A percentile compares a stretch with the other conserved stretches of the same genome.
Conservation (phyloP, 176 grass and related monocot species). For the Puccinellia tenuiflora region DNA sequence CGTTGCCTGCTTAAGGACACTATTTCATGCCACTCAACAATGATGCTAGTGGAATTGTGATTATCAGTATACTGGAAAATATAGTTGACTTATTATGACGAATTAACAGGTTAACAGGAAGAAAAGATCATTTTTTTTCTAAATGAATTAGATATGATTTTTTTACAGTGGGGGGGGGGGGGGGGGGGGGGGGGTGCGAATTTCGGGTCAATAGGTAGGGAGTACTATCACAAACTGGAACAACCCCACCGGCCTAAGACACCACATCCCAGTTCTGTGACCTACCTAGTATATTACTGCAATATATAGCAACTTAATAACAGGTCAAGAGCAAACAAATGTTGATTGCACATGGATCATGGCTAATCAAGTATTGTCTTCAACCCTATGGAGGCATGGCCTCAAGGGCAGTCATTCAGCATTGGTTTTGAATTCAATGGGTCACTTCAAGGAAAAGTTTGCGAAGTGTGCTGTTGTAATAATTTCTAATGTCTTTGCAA, state of each 20-base stretch:
- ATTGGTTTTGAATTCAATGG: not conserved
- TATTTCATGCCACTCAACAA: not conserved
- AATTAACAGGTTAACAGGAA: not conserved
- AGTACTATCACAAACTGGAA: not conserved
- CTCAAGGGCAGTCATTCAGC: not conserved
- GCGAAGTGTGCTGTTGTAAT: not conserved
- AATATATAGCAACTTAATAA: not conserved
- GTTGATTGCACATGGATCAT: not conserved
- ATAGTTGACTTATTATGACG: not conserved
- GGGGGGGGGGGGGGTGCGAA: not conserved
- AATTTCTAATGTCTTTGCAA: not conserved
- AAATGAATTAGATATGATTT: not conserved
- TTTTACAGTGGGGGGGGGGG: too few relatives aligned
- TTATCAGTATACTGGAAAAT: not conserved
- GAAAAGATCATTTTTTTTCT: not conserved
- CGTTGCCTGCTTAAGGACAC: not conserved
- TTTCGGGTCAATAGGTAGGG: not conserved
- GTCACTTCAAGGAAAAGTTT: not conserved
- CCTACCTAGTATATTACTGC: not conserved
- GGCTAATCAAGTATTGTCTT: not conserved
- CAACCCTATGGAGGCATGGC: not conserved
- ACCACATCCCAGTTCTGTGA: not conserved
- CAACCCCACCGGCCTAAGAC: not conserved
- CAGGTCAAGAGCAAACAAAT: not conserved
- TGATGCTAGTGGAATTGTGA: not conserved